Evolutionary conservation across 225 moss, liverwort and hornwort genomes (phyloP).

Genomic region (Takakia lepidozioides): DNA sequence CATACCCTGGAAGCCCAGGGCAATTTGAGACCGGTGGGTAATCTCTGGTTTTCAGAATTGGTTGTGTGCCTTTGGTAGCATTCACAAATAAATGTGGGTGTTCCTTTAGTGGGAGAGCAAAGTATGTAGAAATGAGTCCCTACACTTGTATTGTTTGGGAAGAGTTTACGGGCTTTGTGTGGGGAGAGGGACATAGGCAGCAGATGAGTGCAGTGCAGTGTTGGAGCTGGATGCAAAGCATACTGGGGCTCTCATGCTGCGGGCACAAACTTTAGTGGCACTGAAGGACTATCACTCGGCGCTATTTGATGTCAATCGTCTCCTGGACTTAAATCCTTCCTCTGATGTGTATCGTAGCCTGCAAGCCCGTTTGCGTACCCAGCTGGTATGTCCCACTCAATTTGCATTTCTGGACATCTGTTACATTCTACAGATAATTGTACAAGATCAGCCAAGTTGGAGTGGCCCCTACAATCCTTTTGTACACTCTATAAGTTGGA

Average conservation of each 20-base stretch:
- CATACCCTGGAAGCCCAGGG: neutral
- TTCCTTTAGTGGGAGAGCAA: neutral
- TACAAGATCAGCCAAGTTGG: neutral
- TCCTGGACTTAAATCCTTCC: slow-evolving; percentile 73
- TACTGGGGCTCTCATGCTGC: slow-evolving; percentile 84
- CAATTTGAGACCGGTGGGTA: neutral
- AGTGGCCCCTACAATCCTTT: neutral
- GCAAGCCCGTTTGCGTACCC: slow-evolving; percentile 82
- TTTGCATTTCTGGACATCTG: neutral
- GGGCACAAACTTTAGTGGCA: slow-evolving; percentile 91
- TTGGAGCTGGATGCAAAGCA: slow-evolving; percentile 95
- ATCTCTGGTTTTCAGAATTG: neutral
- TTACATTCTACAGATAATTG: neutral
- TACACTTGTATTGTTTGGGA: neutral
- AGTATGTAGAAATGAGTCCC: neutral
- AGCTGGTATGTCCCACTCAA: slow-evolving; percentile 37
- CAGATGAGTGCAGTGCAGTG: slow-evolving; percentile 96
- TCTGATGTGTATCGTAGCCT: slow-evolving; percentile 86
- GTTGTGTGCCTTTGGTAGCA: neutral
- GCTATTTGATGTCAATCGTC: slow-evolving; percentile 85
- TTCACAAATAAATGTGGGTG: neutral
- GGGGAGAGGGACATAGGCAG: slow-evolving; percentile 29
- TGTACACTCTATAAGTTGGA: neutral
- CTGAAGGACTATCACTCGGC: slow-evolving; percentile 94
- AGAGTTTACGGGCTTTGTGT: neutral